Evolutionary conservation across 1,139 yeast species (phyloP), one percentile per base, ranked within the genome.

Genomic region (Candida smagusa): DNA sequence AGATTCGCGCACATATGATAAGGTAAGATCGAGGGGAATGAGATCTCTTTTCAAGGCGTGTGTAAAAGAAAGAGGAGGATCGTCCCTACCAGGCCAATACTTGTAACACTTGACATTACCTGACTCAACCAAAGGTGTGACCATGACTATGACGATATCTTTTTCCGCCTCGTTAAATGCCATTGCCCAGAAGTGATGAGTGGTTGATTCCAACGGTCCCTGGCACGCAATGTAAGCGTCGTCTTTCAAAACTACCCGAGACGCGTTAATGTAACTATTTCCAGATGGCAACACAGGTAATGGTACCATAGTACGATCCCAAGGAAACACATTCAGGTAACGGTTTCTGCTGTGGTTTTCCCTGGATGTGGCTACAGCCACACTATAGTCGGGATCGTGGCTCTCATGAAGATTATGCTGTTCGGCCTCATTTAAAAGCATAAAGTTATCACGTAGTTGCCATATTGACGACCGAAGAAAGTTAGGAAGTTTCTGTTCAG

Each of bases 131-230:
- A 89, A 59, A 0, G 95, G 94, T 0, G 98, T 90, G 33, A 92
- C 79, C 97, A 90, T 92, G 9, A 87, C 82, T 7, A 92, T 68
- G 1, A 83, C 77, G 2, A 85, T 72, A 51, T 63, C 59, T 13
- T 50, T 58, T 31, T 55, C 61, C 11, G 73, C 59, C 45, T 75
- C 71, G 35, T 72, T 65, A 46, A 70, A 76, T 28, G 85, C 79
- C 96, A 88, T 88, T 40, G 82, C 81, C 98, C 96, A 90, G 55
- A 87, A 88, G 52, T 85, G 90, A 28, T 64, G 71, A 38, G 69
- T 64, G 0, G 97, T 89, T 9, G 53, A 40, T 2, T 56, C 54
- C 4, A 81, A 66, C 0, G 98, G 97, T 0, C 97, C 77, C 45
- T 72, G 77, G 23, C 66, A 50, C 1, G 74, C 75, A 30, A 71